Percentiles rank a stretch among this genome's conserved stretches.
Evolutionary conservation across 2,329 filamentous ascomycete genomes (phyloP).

Genomic region (Fonsecaea nubica): DNA sequence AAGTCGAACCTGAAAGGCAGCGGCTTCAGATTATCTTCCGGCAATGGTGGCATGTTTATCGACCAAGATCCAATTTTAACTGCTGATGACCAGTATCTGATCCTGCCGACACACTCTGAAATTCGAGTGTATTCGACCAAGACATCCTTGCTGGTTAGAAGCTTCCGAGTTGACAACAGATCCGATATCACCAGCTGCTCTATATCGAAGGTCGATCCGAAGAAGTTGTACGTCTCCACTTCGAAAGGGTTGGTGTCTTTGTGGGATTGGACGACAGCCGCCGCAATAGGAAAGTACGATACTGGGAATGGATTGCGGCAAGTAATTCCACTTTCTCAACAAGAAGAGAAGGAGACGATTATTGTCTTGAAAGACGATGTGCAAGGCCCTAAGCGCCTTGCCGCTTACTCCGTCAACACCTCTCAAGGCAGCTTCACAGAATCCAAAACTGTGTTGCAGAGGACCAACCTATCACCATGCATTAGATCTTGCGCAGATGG

Average conservation of each 20-base stretch:
- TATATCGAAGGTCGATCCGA: constrained; percentile 58
- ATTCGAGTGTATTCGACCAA: constrained; percentile 81
- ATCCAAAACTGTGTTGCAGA: constrained; percentile 12
- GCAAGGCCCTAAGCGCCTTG: constrained; percentile 8
- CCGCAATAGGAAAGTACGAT: constrained; percentile 27
- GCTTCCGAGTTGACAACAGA: constrained; percentile 64
- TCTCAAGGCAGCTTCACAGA: constrained; percentile 6
- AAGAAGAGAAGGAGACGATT: constrained; percentile 26
- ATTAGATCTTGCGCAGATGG: constrained; percentile 39
- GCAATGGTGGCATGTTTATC: constrained; percentile 62
- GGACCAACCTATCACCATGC: constrained; percentile 15
- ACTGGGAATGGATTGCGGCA: constrained; percentile 19
- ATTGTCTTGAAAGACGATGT: constrained; percentile 23
- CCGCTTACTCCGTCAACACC: constrained; percentile 19
- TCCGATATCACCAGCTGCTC: constrained; percentile 59
- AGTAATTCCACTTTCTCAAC: constrained; percentile 25
- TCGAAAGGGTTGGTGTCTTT: constrained; percentile 58
- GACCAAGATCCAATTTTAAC: constrained; percentile 64
- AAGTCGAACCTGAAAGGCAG: constrained; percentile 14
- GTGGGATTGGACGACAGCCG: constrained; percentile 65
- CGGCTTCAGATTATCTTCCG: constrained; percentile 57
- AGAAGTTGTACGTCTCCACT: constrained; percentile 62
- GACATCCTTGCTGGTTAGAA: constrained; percentile 79
- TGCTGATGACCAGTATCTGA: constrained; percentile 68
- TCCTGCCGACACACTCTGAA: constrained; percentile 75